phyloP scores from a whole-genome alignment of 2,329 filamentous ascomycete species.

The Xylariaceae sp. region DNA sequence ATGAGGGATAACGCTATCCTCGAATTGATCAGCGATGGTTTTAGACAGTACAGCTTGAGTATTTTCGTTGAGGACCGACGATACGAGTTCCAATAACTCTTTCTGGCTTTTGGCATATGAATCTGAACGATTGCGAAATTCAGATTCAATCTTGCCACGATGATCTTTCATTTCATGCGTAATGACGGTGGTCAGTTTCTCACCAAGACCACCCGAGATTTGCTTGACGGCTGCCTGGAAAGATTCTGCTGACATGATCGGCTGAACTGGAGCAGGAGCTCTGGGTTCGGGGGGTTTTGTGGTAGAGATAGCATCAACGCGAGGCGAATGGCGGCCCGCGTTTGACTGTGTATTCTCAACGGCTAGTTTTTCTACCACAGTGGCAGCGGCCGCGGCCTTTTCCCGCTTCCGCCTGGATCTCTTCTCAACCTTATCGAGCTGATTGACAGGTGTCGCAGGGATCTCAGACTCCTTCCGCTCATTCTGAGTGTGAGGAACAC shows the following conservation, averaged over 20 bases:
- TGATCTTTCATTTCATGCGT: constrained; percentile 55
- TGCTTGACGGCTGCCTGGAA: constrained; percentile 52
- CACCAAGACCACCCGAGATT: constrained; percentile 50
- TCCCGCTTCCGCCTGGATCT: constrained; percentile 39
- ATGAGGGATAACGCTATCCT: constrained; percentile 69
- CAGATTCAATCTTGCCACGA: constrained; percentile 61
- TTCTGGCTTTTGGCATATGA: constrained; percentile 51
- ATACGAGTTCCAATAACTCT: constrained; percentile 55
- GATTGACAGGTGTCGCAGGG: constrained; percentile 28
- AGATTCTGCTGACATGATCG: constrained; percentile 38
- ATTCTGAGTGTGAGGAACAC: constrained; percentile 17
- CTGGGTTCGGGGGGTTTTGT: constrained; percentile 34
- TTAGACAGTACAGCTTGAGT: constrained; percentile 68
- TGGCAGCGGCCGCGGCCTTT: constrained; percentile 52
- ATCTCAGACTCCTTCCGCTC: constrained; percentile 32
- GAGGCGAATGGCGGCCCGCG: constrained; percentile 36
- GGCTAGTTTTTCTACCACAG: constrained; percentile 34
- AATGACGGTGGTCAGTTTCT: constrained; percentile 44
- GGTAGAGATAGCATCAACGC: constrained; percentile 31
- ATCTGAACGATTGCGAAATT: constrained; percentile 51
- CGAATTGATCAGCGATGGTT: constrained; percentile 73
- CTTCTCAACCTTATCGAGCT: constrained; percentile 34
- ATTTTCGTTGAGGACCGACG: constrained; percentile 58
- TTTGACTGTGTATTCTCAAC: constrained; percentile 40
- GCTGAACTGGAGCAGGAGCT: constrained; percentile 21